Base-by-base conservation (phyloP, 805 yeast species). In the Teunomyces lycoperdinae region DNA sequence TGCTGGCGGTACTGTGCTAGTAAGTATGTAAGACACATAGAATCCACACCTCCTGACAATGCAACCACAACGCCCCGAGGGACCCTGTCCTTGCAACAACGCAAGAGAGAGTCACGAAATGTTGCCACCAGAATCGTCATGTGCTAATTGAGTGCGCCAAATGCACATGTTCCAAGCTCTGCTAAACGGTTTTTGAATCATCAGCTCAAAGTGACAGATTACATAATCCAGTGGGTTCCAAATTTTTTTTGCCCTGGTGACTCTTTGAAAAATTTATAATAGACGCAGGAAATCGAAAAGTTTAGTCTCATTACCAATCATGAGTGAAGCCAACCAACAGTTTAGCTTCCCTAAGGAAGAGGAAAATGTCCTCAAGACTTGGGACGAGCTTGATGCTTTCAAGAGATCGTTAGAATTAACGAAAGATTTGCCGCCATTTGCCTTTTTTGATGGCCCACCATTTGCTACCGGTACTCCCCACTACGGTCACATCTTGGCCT, bases 391-490 rank as follows among this genome's bases (percentile, higher is more conserved):
- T 58, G 86, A 90, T 66, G 99, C 99, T n/a, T 94, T 94, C 76
- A 89, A 89, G 54, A 84, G 87, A 39, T 83, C 95, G 28, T 67
- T 89, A 55, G 84, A 91, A 64, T 76, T 90, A 57, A 87, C 95
- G 40, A 79, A 92, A 65, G 98, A 81, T 47, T 81, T 83, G 56
- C 94, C 96, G 31, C 86, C 84, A 50, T 94, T 91, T 68, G 82
- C 97, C 33, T 94, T 94, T 68, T 94, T 87, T 63, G 99, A 94
- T 73, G 99, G 99, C 27, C 99, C 99, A 7, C 99, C 99, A 58
- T 94, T 94, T 70, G 99, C 99, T 49, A 94, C 99, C 1, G 99
- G 99, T 63, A 89, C 97, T 32, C 99, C 99, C 39, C 99, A 94
- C 68, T 95, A 94, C 67, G 99, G 99, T 54, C 99, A 94, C 65